Evolutionary conservation across 2,329 filamentous ascomycete genomes (phyloP).

Genomic region (Talaromyces sp.): DNA sequence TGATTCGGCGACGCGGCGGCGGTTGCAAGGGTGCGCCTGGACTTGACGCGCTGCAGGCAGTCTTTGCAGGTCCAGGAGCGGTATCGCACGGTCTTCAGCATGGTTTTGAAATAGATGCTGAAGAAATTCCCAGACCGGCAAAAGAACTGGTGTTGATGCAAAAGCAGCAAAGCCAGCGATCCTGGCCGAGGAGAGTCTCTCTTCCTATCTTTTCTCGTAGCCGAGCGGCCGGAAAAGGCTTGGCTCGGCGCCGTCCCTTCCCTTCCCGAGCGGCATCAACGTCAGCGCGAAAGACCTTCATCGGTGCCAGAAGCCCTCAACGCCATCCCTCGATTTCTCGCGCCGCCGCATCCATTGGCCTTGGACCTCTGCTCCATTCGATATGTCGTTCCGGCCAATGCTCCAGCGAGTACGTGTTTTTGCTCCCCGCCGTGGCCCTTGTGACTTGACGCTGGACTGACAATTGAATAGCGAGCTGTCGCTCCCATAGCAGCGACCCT

Average conservation of each 20-base stretch:
- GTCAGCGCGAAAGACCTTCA: conserved; percentile 12
- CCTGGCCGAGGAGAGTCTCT: not conserved
- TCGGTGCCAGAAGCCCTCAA: conserved; percentile 18
- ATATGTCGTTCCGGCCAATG: conserved; percentile 38
- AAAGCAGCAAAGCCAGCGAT: not conserved
- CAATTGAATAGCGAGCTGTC: conserved; percentile 29
- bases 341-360: conserved; percentile 22
- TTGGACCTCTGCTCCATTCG: conserved; percentile 16
- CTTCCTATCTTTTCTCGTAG: conserved; percentile 12
- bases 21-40: conserved; percentile 26
- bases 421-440: conserved; percentile 4
- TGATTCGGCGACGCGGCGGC: conserved; percentile 24
- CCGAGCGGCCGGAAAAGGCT: conserved; percentile 20
- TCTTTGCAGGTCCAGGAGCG: conserved; percentile 31
- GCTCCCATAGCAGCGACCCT: conserved; percentile 37
- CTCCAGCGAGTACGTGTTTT: conserved; percentile 32
- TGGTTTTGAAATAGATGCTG: conserved; percentile 14
- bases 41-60: conserved; percentile 28
- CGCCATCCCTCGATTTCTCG: conserved; percentile 18
- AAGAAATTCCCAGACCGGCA: not conserved
- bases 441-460: conserved; percentile 19
- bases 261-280: conserved; percentile 12
- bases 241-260: conserved; percentile 19
- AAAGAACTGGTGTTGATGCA: not conserved
- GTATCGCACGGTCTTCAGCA: conserved; percentile 31